These are phyloP conservation scores for Scutellaria minor DNA, from an alignment of 257 asterid species.

Conservation along the genomic window DNA sequence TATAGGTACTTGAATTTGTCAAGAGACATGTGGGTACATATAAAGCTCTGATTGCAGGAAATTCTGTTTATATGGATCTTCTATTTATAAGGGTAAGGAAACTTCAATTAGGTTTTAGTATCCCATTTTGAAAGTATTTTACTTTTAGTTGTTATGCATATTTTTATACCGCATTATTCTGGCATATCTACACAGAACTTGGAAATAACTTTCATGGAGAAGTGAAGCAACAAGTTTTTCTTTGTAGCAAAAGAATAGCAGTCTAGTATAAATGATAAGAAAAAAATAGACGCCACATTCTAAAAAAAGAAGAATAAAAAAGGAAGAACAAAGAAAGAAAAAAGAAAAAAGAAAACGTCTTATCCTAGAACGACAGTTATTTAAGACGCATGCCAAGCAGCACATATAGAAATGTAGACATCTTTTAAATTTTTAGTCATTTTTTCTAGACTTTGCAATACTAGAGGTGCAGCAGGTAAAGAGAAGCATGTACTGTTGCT, in stretches of 20 bases:
- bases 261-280: background rate
- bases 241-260: background rate
- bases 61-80: slow-evolving; percentile 85
- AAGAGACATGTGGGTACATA: slow-evolving; percentile 67
- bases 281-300: background rate
- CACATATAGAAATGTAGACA: background rate
- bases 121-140: slow-evolving; percentile 3
- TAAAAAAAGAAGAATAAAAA: background rate
- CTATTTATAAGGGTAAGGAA: slow-evolving; percentile 73
- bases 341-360: background rate
- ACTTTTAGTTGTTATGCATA: background rate
- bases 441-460: background rate
- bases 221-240: background rate
- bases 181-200: slow-evolving; percentile 10
- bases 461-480: slow-evolving; percentile 6
- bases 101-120: slow-evolving; percentile 18
- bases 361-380: background rate
- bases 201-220: slow-evolving; percentile 10
- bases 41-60: slow-evolving; percentile 83
- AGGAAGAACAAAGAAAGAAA: background rate
- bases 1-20: slow-evolving; percentile 86
- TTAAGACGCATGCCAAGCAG: background rate
- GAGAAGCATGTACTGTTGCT: slow-evolving; percentile 9
- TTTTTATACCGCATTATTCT: background rate
- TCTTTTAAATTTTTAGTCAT: background rate